Evolutionary conservation across 2,329 filamentous ascomycete genomes (phyloP).

Genomic region (Trichoderma oligosporum): DNA sequence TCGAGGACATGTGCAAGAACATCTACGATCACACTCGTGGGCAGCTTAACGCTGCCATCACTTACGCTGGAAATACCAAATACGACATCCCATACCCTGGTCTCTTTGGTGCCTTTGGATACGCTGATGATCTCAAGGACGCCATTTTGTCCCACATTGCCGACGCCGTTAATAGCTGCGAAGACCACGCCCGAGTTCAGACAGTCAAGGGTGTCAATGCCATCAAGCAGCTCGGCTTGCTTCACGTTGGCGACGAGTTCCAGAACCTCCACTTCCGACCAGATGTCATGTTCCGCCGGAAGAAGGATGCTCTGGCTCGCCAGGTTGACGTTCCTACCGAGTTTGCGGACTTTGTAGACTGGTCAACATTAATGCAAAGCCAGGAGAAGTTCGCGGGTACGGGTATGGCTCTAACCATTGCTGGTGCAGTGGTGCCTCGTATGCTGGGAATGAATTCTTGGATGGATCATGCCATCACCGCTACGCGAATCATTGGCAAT

Average conservation of each 20-base stretch:
- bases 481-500: conserved; percentile 73
- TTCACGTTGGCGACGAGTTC: conserved; percentile 86
- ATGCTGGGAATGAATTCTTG: conserved; percentile 81
- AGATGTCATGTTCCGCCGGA: conserved; percentile 89
- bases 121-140: conserved; percentile 86
- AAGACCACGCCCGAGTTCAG: conserved; percentile 76
- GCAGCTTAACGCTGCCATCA: conserved; percentile 71
- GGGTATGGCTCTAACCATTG: conserved; percentile 89
- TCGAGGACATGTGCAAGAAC: conserved; percentile 79
- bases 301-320: conserved; percentile 74
- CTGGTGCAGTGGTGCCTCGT: conserved; percentile 77
- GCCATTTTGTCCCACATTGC: conserved; percentile 90
- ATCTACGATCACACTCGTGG: conserved; percentile 81
- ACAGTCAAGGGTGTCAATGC: conserved; percentile 77
- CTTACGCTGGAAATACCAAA: conserved; percentile 66
- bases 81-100: conserved; percentile 85
- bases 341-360: conserved; percentile 89
- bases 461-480: conserved; percentile 82
- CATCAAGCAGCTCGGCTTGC: conserved; percentile 82
- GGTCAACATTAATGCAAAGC: conserved; percentile 73
- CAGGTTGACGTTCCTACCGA: conserved; percentile 87
- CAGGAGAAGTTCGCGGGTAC: conserved; percentile 95
- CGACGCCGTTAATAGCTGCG: conserved; percentile 71
- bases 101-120: conserved; percentile 78
- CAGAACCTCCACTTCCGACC: conserved; percentile 81